Conservation (phyloP, 202 grass and related monocot species). For the Zizania palustris region DNA sequence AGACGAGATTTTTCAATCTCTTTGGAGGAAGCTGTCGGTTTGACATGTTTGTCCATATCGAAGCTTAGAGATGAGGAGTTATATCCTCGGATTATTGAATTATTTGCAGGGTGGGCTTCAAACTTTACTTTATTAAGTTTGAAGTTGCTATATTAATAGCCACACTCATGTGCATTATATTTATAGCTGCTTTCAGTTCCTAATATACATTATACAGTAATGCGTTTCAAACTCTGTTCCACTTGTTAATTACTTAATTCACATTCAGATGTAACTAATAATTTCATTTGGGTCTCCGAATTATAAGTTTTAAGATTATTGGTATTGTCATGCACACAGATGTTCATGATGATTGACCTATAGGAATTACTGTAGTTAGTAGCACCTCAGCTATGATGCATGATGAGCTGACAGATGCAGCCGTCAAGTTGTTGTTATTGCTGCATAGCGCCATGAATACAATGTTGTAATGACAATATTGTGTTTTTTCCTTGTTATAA, state of each 20-base stretch:
- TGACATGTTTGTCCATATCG: constrained; percentile 74
- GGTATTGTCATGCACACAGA: constrained; percentile 1
- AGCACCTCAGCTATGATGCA: constrained; percentile 12
- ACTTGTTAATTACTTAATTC: no score
- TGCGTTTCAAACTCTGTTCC: no score
- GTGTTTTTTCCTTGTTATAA: constrained; percentile 5
- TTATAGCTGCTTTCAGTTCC: constrained; percentile 34
- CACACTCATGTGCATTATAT: constrained; percentile 17
- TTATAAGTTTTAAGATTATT: constrained; percentile 2
- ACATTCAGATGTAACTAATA: no score
- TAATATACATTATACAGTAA: constrained; percentile 12
- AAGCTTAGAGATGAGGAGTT: constrained; percentile 90
- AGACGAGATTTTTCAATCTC: no score
- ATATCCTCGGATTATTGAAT: constrained; percentile 91
- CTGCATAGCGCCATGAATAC: constrained; percentile 23
- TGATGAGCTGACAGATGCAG: background rate
- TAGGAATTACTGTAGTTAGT: constrained; percentile 16
- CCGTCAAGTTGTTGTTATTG: constrained; percentile 10
- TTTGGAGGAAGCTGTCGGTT: constrained; percentile 72
- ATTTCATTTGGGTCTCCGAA: constrained; percentile 6
- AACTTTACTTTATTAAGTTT: constrained; percentile 38
- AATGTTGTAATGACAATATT: constrained; percentile 1
- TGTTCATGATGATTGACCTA: constrained; percentile 11
- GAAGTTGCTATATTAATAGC: constrained; percentile 22
- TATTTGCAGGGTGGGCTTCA: constrained; percentile 72